Base-by-base conservation (phyloP, 139 green algal species). In the Deuterostichococcus epilithicus region DNA sequence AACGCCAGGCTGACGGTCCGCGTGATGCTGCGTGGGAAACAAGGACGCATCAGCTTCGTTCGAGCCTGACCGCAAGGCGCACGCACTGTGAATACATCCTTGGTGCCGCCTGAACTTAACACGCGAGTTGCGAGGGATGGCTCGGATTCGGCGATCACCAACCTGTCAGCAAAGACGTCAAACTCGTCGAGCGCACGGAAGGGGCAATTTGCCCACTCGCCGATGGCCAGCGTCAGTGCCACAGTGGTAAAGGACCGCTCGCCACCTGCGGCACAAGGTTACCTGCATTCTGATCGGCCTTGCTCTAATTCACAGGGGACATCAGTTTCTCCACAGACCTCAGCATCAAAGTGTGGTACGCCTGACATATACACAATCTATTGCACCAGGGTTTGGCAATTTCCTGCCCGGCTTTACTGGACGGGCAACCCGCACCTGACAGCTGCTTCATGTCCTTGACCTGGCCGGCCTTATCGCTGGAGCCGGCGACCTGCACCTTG, bases 171-270 rank as follows among this genome's bases (percentile, higher is more conserved):
- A 63, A 91, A 94, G 25, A 94, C 87, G 78, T 97, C 93, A 66
- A 94, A 96, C 82, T 98, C 94, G 80, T 97, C 92, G 79, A 96
- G 86, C 45, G 88, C 91, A 13, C 90, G 82, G 68, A 96, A 92
- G 28, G 90, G 90, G n/a, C 76, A 74, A 42, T 97, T 89, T 0
- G 84, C 90, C 37, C 75, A 78, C 15, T 89, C 73, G 1, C 94
- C 94, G 30, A 98, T 80, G 0, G 94, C 88, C 58, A 98, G 86
- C 45, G 93, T 87, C 79, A 97, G 94, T 26, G 90, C 82, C 18
- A 98, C 88, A 0, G 94, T 98, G 25, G 91, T 92, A 83, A 90
- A 97, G 58, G 87, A 95, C 37, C 90, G 86, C 89, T 98, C 94
- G 33, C 94, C 94, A 63, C 94, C 94, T 92, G 82, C 30, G 42